phyloP scores from a whole-genome alignment of 306 rosid genomes.

The Cajanus cajan region DNA sequence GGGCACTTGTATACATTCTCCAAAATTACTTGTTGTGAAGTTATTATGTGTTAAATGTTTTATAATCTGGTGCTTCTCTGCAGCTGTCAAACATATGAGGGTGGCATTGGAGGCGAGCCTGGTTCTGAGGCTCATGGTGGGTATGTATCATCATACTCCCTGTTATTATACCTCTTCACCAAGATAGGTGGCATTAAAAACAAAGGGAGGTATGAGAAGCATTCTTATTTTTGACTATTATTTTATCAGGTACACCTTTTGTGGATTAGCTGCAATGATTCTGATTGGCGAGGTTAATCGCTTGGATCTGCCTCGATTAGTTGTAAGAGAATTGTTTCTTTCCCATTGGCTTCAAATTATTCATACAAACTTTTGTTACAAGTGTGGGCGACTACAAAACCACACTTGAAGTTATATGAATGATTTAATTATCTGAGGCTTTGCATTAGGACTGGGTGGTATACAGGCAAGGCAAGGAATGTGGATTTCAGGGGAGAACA shows the following conservation, averaged over 20 bases:
- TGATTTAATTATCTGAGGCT: slow-evolving; percentile 5
- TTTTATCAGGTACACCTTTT: slow-evolving; percentile 76
- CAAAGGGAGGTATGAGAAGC: neutral
- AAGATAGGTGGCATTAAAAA: slow-evolving; percentile 19
- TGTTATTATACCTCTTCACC: neutral
- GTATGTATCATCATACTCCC: slow-evolving; percentile 50
- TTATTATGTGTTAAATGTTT: neutral
- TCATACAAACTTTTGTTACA: neutral
- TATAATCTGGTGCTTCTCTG: slow-evolving; percentile 32
- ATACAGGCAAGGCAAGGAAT: slow-evolving; percentile 83
- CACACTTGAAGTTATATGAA: neutral
- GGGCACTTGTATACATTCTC: neutral
- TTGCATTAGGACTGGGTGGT: slow-evolving; percentile 81
- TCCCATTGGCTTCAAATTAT: slow-evolving; percentile 8
- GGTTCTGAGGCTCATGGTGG: slow-evolving; percentile 99
- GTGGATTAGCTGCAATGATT: slow-evolving; percentile 93
- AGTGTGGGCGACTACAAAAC: too few species aligned
- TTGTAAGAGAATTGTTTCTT: slow-evolving; percentile 52
- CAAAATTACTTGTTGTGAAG: neutral
- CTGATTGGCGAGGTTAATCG: slow-evolving; percentile 78
- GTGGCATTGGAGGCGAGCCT: slow-evolving; percentile 96
- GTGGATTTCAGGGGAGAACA: slow-evolving; percentile 97
- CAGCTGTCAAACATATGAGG: slow-evolving; percentile 98
- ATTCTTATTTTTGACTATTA: slow-evolving; percentile 22
- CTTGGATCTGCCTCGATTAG: slow-evolving; percentile 72